Conservation (phyloP, 306 rosid species). For the Dryas alaskensis region DNA sequence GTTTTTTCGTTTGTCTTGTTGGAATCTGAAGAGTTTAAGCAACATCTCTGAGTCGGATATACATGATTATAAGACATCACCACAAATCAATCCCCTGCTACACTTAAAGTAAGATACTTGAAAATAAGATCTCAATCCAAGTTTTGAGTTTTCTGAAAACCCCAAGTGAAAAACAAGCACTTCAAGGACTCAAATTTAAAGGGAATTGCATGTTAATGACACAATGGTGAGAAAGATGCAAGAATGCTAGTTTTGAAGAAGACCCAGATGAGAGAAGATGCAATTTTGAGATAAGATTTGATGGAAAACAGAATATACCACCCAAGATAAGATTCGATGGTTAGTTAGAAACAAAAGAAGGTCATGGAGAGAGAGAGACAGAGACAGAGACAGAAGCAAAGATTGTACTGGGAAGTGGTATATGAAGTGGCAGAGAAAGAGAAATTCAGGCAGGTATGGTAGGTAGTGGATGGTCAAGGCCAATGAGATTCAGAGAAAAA, state of each 20-base stretch:
- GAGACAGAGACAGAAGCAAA: neutral
- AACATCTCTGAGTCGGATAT: slow-evolving; percentile 16
- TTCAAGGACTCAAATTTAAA: too few relatives aligned
- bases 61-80: slow-evolving; percentile 37
- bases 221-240: neutral
- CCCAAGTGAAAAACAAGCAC: too few relatives aligned
- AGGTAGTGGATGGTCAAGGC: too few relatives aligned
- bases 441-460: too few relatives aligned
- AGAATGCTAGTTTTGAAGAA: neutral
- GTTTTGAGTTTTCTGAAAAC: neutral
- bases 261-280: slow-evolving; percentile 10
- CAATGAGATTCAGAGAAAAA: too few relatives aligned
- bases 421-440: too few relatives aligned
- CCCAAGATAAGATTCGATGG: neutral
- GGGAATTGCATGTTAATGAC: neutral
- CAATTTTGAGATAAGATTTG: neutral
- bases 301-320: slow-evolving; percentile 1
- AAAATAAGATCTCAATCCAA: neutral
- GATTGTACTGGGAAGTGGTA: neutral
- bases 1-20: slow-evolving; percentile 8
- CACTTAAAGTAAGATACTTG: too few relatives aligned
- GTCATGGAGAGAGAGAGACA: neutral
- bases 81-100: slow-evolving; percentile 6
- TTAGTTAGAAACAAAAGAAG: neutral
- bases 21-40: slow-evolving; percentile 18